Evolutionary conservation across 306 rosid genomes (phyloP).

Genomic region (Luffa aegyptiaca): DNA sequence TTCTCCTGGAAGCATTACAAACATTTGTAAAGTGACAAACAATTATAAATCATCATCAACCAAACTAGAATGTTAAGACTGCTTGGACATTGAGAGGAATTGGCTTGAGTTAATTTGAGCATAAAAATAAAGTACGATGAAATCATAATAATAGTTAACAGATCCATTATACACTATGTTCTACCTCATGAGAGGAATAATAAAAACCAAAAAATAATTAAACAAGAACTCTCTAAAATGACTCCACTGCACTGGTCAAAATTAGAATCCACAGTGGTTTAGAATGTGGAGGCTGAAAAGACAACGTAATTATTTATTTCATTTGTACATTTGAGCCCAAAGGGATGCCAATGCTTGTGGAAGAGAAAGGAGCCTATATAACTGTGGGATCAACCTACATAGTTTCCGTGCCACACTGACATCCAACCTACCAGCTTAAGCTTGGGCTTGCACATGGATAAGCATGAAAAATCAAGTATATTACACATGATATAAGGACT

Average conservation of each 20-base stretch:
- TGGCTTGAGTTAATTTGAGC: neutral
- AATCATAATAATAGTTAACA: neutral
- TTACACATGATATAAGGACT: neutral
- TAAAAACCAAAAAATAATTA: neutral
- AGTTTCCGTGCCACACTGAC: neutral
- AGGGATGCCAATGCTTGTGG: neutral
- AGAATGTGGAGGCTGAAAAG: neutral
- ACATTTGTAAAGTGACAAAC: constrained; percentile 17
- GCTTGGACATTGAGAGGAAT: neutral
- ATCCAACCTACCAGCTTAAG: neutral
- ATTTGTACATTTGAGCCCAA: neutral
- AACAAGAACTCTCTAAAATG: neutral
- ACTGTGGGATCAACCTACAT: neutral
- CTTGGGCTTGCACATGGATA: neutral
- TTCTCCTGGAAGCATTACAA: constrained; percentile 20
- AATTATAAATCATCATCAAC: neutral
- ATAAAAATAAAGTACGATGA: neutral
- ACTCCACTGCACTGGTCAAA: neutral
- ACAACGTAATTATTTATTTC: neutral
- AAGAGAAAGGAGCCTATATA: neutral
- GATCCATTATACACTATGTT: neutral
- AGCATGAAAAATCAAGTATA: neutral
- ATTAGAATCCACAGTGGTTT: neutral
- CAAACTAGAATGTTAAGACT: neutral
- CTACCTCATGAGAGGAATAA: neutral